Percentiles rank a stretch among this genome's conserved stretches.
These are phyloP conservation scores for Zygosaccharomyces pseudobailii DNA, from an alignment of 1,139 yeast genomes.

Conservation along the genomic window DNA sequence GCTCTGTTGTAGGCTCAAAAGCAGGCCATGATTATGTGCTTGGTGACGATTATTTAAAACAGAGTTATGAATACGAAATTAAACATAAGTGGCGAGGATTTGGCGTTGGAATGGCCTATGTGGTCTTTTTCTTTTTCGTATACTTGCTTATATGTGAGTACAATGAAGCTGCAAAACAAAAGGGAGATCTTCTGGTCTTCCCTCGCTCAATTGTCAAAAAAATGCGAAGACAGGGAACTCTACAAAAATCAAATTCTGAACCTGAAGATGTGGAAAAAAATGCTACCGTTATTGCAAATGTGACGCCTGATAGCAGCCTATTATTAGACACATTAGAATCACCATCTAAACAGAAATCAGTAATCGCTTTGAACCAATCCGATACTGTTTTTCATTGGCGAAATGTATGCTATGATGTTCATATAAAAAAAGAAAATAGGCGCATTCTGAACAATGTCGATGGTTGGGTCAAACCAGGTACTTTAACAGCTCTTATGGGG, in stretches of 20 bases:
- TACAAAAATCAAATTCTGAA: conserved; percentile 1
- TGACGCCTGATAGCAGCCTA: conserved; percentile 7
- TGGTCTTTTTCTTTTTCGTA: conserved; percentile 50
- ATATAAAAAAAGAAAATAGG: conserved; percentile 48
- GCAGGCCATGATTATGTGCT: conserved; percentile 35
- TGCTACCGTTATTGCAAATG: conserved; percentile 5
- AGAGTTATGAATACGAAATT: conserved; percentile 41
- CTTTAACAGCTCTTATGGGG: conserved; percentile 66
- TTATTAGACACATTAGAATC: conserved; percentile 10
- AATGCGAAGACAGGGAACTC: conserved; percentile 28
- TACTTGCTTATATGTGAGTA: conserved; percentile 52
- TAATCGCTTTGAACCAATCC: conserved; percentile 6
- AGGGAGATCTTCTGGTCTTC: conserved; percentile 68
- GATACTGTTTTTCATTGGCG: conserved; percentile 47
- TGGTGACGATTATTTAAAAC: conserved; percentile 38
- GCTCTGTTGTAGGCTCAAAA: conserved; percentile 41
- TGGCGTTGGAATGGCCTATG: conserved; percentile 58
- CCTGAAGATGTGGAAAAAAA: conserved; percentile 23
- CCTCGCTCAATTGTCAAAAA: conserved; percentile 40
- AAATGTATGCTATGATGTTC: conserved; percentile 47
- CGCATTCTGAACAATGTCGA: conserved; percentile 55
- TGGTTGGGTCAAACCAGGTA: conserved; percentile 68
- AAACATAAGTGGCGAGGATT: conserved; percentile 67
- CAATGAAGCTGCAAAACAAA: conserved; percentile 62
- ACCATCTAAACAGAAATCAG: conserved; percentile 7